phyloP scores from a whole-genome alignment of 148 eudicot species.

The Drosera capensis region DNA sequence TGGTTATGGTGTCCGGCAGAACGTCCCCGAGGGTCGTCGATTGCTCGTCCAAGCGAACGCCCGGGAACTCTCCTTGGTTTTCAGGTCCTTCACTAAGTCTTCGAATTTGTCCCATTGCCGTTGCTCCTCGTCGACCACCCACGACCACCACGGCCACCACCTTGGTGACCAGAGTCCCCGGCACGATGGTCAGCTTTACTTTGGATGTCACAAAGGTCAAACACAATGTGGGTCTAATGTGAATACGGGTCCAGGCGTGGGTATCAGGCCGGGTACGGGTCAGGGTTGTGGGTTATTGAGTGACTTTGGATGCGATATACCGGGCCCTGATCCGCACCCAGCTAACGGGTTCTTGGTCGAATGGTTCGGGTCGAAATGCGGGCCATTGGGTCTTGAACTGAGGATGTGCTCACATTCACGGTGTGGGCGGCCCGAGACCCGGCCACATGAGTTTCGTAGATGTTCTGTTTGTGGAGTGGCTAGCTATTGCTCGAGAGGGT shows the following conservation, averaged over 20 bases:
- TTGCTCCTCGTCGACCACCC: not conserved
- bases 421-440: slow-evolving; percentile 50
- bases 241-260: too few relatives aligned
- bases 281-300: slow-evolving; percentile 26
- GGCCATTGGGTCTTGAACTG: slow-evolving; percentile 13
- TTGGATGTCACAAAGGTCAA: too few relatives aligned
- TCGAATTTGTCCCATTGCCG: not conserved
- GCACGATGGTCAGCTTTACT: slow-evolving; percentile 2
- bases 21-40: not conserved
- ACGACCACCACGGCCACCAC: not conserved
- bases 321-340: slow-evolving; percentile 33
- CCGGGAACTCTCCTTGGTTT: not conserved
- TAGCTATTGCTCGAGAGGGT: slow-evolving; percentile 49
- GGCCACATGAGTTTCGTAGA: slow-evolving; percentile 45
- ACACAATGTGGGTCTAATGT: too few relatives aligned
- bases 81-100: not conserved
- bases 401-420: slow-evolving; percentile 42
- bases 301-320: slow-evolving; percentile 43
- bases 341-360: slow-evolving; percentile 33
- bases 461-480: slow-evolving; percentile 49
- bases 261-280: not conserved
- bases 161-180: not conserved
- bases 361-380: slow-evolving; percentile 21
- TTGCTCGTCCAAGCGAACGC: slow-evolving; percentile 1
- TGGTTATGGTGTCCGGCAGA: slow-evolving; percentile 5